Evolutionary conservation across 1,139 yeast genomes (phyloP).

Genomic region (Lodderomyces parapsilosis): DNA sequence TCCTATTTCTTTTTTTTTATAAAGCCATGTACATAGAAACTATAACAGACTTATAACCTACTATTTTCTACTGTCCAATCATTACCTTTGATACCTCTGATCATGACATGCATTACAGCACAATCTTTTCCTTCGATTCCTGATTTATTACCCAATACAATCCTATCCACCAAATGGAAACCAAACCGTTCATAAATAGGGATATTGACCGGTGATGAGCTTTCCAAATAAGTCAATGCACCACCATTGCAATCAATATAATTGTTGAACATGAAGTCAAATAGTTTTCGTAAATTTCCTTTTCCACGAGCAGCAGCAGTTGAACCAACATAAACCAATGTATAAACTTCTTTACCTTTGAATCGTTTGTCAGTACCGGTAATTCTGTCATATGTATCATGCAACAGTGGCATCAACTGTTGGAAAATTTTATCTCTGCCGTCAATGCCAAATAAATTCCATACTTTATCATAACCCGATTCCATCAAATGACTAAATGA

Average conservation of each 20-base stretch:
- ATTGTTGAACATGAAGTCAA: slow-evolving; percentile 53
- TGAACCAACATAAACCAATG: slow-evolving; percentile 64
- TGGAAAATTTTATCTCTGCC: slow-evolving; percentile 56
- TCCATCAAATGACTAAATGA: slow-evolving; percentile 51
- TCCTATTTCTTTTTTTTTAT: too few relatives aligned
- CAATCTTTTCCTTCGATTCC: slow-evolving; percentile 45
- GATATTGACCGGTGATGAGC: slow-evolving; percentile 51
- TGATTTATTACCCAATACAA: slow-evolving; percentile 44
- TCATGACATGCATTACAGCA: slow-evolving; percentile 60
- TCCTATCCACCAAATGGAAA: slow-evolving; percentile 49
- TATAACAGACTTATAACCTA: slow-evolving; percentile 14
- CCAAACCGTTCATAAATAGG: slow-evolving; percentile 62
- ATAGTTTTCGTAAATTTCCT: slow-evolving; percentile 60
- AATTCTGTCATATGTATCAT: slow-evolving; percentile 47
- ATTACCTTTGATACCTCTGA: slow-evolving; percentile 46
- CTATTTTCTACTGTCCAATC: slow-evolving; percentile 31
- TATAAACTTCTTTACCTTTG: slow-evolving; percentile 43
- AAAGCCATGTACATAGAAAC: slow-evolving; percentile 9
- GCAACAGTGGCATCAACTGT: slow-evolving; percentile 57
- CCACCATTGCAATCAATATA: slow-evolving; percentile 47
- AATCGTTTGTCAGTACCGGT: slow-evolving; percentile 33
- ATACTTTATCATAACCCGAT: slow-evolving; percentile 56
- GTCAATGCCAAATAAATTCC: slow-evolving; percentile 49
- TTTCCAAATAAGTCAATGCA: slow-evolving; percentile 54
- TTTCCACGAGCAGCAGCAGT: slow-evolving; percentile 61